Base-by-base conservation (phyloP, 2,329 filamentous ascomycete species). In the Fusarium sp. region DNA sequence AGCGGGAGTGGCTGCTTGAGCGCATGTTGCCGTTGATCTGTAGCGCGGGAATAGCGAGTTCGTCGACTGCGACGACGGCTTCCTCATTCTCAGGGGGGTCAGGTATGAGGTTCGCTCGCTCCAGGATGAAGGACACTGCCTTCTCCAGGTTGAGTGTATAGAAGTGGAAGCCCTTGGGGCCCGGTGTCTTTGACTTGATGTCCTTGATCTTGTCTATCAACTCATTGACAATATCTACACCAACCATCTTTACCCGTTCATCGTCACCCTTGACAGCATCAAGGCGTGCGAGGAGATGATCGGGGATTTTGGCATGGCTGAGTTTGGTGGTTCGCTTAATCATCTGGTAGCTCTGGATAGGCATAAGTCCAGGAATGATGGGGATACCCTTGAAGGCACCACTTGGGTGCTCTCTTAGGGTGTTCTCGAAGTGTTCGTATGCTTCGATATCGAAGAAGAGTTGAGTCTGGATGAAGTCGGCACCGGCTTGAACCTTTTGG, bases 391-490 rank as follows among this genome's bases (percentile, higher is more conserved):
- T 93, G 82, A 99, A 98, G 4, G 88, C 87, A 6, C 94, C 94
- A 76, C 93, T 97, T 49, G 93, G 89, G 76, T 99, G 94, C 56
- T 91, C 88, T 65, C 94, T 86, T 71, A 99, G 80, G 53, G 86
- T 88, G 70, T 83, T 86, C 82, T 98, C 95, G 76, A 97, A 98
- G 34, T 84, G 84, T 58, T 90, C 87, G 78, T 97, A 99, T 20
- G 93, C 93, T 6, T 92, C 86, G 25, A 94, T 87, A 77, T 98
- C 94, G 80, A 97, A 99, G 81, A 98, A 98, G 11, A 99, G 86
- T 80, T 99, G 96, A 1, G 96, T 98, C 93, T 99, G 97, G 81
- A 99, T 92, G 77, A 99, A 99, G 81, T 98, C 94, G 53, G 94
- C 96, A 2, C 96, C 96, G 6, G 96, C 96, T 74, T 91, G 86